phyloP scores from a whole-genome alignment of 2,329 filamentous ascomycete genomes.

The Fusarium tupiense region DNA sequence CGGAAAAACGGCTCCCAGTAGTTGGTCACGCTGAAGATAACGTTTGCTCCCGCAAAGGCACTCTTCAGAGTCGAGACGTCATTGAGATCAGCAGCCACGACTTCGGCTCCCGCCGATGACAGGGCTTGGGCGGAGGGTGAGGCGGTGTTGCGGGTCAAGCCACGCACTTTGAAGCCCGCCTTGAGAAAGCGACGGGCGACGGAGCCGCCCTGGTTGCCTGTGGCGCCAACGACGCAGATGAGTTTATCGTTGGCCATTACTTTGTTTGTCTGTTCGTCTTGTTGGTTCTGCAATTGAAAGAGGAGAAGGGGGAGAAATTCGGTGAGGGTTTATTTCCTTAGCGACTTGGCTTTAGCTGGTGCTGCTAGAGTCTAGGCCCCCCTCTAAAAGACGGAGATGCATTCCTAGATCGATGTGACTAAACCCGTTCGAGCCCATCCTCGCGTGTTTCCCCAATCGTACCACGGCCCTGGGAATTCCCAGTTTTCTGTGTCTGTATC shows the following conservation, averaged over 20 bases:
- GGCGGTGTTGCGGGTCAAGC: constrained; percentile 56
- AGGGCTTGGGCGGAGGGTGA: constrained; percentile 54
- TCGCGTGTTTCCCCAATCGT: neutral
- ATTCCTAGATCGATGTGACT: neutral
- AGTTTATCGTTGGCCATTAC: constrained; percentile 46
- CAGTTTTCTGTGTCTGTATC: neutral
- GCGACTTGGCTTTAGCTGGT: neutral
- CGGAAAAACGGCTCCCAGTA: constrained; percentile 64
- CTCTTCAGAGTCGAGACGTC: constrained; percentile 51
- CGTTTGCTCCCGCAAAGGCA: constrained; percentile 57
- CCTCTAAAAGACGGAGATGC: neutral
- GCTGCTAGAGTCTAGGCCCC: neutral
- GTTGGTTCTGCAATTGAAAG: neutral
- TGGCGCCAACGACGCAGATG: constrained; percentile 58
- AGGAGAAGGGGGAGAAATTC: neutral
- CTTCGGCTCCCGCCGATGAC: constrained; percentile 53
- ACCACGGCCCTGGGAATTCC: neutral
- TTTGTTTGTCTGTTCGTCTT: no score
- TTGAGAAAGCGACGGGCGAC: constrained; percentile 59
- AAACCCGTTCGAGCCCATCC: neutral
- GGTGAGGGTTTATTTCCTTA: neutral
- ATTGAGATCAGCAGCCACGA: constrained; percentile 56
- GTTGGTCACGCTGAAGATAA: constrained; percentile 66
- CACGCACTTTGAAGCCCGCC: constrained; percentile 56
- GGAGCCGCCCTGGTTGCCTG: constrained; percentile 62